Evolutionary conservation across 2,329 filamentous ascomycete species (phyloP).

Genomic region (Thelonectria rubi): DNA sequence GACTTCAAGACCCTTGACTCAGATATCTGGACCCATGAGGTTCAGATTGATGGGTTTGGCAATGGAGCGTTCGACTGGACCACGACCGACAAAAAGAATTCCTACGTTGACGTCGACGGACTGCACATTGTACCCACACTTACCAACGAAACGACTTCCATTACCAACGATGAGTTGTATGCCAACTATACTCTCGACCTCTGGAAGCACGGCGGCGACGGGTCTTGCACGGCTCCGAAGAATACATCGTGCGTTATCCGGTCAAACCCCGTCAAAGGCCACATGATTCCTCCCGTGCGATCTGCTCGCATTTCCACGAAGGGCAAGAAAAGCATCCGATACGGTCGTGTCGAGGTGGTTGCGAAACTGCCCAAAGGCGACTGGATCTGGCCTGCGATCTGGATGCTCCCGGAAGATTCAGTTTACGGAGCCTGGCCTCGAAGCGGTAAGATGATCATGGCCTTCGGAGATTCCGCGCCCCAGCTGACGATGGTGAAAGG

Average conservation of each 20-base stretch:
- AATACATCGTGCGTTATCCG: slow-evolving; percentile 49
- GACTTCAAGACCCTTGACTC: slow-evolving; percentile 56
- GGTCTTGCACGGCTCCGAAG: slow-evolving; percentile 52
- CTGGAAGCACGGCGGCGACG: slow-evolving; percentile 43
- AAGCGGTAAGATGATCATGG: background rate
- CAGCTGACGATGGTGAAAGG: slow-evolving; percentile 56
- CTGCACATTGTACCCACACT: slow-evolving; percentile 65
- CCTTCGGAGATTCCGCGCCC: background rate
- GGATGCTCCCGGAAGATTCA: slow-evolving; percentile 80
- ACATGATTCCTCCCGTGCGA: slow-evolving; percentile 60
- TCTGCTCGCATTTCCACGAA: slow-evolving; percentile 57
- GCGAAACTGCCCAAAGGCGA: slow-evolving; percentile 79
- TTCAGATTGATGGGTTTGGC: slow-evolving; percentile 54
- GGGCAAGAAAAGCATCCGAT: slow-evolving; percentile 66
- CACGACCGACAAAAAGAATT: slow-evolving; percentile 57
- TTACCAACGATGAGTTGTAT: slow-evolving; percentile 50
- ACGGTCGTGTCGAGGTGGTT: slow-evolving; percentile 80
- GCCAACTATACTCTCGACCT: slow-evolving; percentile 57
- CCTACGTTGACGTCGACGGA: slow-evolving; percentile 57
- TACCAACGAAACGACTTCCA: slow-evolving; percentile 52
- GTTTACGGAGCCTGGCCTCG: slow-evolving; percentile 79
- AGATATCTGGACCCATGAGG: slow-evolving; percentile 59
- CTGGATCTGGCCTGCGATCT: slow-evolving; percentile 90
- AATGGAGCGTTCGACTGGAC: slow-evolving; percentile 65
- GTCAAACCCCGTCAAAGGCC: slow-evolving; percentile 54